Evolutionary conservation across 1,139 yeast genomes (phyloP), one percentile per base, ranked within the genome.

Genomic region (Lodderomyces orthopsilosis): DNA sequence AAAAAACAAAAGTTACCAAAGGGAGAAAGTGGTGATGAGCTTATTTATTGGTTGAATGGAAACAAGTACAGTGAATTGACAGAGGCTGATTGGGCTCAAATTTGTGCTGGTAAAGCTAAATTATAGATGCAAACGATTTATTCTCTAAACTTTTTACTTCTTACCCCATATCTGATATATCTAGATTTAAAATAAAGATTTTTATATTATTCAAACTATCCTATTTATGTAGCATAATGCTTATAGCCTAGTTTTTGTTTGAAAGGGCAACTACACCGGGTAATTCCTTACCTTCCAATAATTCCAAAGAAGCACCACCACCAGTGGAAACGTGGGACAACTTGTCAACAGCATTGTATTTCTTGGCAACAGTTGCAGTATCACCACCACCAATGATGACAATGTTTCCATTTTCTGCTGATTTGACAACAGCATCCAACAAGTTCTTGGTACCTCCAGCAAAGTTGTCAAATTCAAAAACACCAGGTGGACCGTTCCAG

Each of bases 401-500:
- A 56, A 96, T 88, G 77, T 89, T 85, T 64, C 96, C 96, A 50
- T 79, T 79, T 68, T 81, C 83, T 59, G 91, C 88, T 51, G 95
- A 86, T 66, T 79, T 76, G 57, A 89, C 95, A 61, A 84, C 83
- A 57, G 93, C 95, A 54, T 84, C 94, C 61, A 91, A 81, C 71
- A 90, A 74, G 48, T 88, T 70, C 77, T 89, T 86, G 65, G 98
- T 91, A 74, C 97, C 97, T 49, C 71, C 70, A 56, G 96, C 84
- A 65, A 91, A 91, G 62, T 79, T 79, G 53, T 88, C 96, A 63
- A 91, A 90, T 77, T 91, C 98, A 66, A 91, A 91, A 60, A 91
- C 98, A 79, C 98, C 98, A 70, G 98, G 96, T 52, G 98, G 98
- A 66, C 98, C 98, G 77, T 91, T 91, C 98, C 98, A 91, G 63